A percentile compares a stretch with the other conserved stretches of the same genome.
Evolutionary conservation across 2,329 filamentous ascomycete genomes (phyloP).

Genomic region (Fusarium sp.): DNA sequence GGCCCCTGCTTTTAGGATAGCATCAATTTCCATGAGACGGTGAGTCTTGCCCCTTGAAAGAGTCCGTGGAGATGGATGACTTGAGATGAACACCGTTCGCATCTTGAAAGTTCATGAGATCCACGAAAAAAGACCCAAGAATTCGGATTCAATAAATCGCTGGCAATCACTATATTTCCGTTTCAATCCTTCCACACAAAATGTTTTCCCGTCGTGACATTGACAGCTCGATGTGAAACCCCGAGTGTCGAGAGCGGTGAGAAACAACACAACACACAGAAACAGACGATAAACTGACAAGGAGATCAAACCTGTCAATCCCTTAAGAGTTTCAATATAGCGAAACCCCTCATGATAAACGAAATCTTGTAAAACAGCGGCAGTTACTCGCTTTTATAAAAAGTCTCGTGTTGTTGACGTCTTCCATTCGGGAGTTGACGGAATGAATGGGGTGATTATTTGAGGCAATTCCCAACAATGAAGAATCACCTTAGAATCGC

Average conservation of each 20-base stretch:
- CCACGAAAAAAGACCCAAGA: background rate
- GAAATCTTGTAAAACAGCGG: background rate
- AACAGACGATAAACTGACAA: background rate
- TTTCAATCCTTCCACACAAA: background rate
- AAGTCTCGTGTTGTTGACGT: conserved; percentile 18
- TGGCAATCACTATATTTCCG: background rate
- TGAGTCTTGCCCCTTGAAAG: background rate
- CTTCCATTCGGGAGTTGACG: background rate
- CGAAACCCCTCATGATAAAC: background rate
- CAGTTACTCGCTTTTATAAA: conserved; percentile 1
- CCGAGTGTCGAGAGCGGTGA: background rate
- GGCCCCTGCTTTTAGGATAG: conserved; percentile 9
- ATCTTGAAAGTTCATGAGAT: background rate
- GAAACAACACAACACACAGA: background rate
- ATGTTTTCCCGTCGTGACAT: background rate
- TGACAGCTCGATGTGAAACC: background rate
- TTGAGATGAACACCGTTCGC: background rate
- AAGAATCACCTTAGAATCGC: conserved; percentile 11
- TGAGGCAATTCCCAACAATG: conserved; percentile 5
- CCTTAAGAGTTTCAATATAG: background rate
- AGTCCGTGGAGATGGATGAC: background rate
- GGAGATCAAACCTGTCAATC: conserved; percentile 6
- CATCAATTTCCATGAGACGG: conserved; percentile 14
- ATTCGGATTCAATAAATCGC: background rate
- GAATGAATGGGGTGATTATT: conserved; percentile 16